These are phyloP conservation scores for Flaveria trinervia DNA, from an alignment of 129 eudicot species.

Conservation along the genomic window DNA sequence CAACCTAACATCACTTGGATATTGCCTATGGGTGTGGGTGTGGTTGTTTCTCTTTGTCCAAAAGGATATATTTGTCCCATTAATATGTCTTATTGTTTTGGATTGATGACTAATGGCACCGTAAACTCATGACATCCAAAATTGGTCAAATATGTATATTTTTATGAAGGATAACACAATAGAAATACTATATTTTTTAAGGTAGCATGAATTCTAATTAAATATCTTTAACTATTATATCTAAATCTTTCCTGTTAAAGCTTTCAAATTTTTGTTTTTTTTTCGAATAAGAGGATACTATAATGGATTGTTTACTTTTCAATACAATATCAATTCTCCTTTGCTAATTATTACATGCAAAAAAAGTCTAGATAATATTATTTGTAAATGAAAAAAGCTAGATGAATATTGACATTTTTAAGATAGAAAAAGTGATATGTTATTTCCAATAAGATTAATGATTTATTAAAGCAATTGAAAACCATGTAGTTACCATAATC, in stretches of 20 bases:
- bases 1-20: slow-evolving; percentile 31
- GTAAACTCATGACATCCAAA: slow-evolving; percentile 12
- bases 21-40: slow-evolving; percentile 12
- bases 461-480: slow-evolving; percentile 5
- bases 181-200: not conserved
- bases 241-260: not conserved
- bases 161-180: not conserved
- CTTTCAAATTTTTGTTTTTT: too few relatives aligned
- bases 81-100: slow-evolving; percentile 23
- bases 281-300: not conserved
- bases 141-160: slow-evolving; percentile 23
- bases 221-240: not conserved
- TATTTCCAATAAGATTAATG: slow-evolving; percentile 12
- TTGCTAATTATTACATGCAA: not conserved
- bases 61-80: slow-evolving; percentile 39
- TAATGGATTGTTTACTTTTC: slow-evolving; percentile 13
- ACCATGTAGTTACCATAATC: slow-evolving; percentile 36
- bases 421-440: slow-evolving; percentile 7
- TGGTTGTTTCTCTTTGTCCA: slow-evolving; percentile 17
- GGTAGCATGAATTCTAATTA: not conserved
- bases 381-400: slow-evolving; percentile 6
- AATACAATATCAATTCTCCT: slow-evolving; percentile 4
- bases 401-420: slow-evolving; percentile 14
- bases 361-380: not conserved
- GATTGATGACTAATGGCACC: slow-evolving; percentile 33